Conservation (phyloP, 2,329 filamentous ascomycete species). For the Rasamsonia emersonii region DNA sequence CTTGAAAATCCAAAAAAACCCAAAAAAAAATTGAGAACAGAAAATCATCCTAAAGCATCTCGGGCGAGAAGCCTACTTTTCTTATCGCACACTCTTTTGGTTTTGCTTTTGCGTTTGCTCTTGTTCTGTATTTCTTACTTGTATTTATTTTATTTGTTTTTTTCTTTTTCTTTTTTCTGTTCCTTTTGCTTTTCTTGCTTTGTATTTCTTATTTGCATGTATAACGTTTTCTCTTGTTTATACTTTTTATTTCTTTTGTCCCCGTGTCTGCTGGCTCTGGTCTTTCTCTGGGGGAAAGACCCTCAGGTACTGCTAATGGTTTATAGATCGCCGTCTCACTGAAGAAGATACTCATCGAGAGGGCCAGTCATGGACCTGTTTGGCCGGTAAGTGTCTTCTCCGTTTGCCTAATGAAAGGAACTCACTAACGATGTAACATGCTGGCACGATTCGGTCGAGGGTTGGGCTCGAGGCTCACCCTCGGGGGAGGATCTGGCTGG, state of each 20-base stretch:
- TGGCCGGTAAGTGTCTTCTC: too few species aligned
- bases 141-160: constrained; percentile 4
- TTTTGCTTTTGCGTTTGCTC: constrained; percentile 7
- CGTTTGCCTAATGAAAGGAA: too few species aligned
- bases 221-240: too few species aligned
- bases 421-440: too few species aligned
- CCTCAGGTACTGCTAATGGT: constrained; percentile 12
- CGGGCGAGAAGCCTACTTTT: constrained; percentile 13
- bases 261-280: constrained; percentile 3
- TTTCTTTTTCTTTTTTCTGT: not conserved
- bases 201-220: too few species aligned
- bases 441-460: too few species aligned
- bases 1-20: too few species aligned
- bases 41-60: constrained; percentile 17
- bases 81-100: constrained; percentile 10
- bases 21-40: constrained; percentile 11
- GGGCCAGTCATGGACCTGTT: too few species aligned
- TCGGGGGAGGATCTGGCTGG: too few species aligned
- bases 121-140: not conserved
- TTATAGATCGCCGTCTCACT: too few species aligned
- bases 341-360: too few species aligned
- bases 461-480: too few species aligned
- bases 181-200: constrained; percentile 3
- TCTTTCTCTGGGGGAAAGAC: not conserved
- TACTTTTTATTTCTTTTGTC: constrained; percentile 3